Conservation (phyloP, 768 basidiomycete genomes). For the Heimioporus sp. region DNA sequence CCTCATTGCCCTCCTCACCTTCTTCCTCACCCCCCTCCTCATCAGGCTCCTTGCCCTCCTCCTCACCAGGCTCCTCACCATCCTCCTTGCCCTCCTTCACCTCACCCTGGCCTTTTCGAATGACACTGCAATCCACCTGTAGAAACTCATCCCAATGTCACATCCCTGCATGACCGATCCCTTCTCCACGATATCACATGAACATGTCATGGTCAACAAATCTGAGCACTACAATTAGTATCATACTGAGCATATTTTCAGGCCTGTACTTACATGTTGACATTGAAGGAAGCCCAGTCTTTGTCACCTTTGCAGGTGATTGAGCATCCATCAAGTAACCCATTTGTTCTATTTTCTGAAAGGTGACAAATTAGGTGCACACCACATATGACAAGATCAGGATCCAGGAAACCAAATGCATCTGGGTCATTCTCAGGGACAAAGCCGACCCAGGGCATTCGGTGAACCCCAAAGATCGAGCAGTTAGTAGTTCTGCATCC, state of each 20-base stretch:
- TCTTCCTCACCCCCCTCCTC: too few species aligned
- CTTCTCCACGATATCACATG: constrained; percentile 27
- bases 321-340: neutral
- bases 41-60: too few species aligned
- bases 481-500: too few species aligned
- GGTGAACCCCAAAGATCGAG: too few species aligned
- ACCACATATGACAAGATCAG: neutral
- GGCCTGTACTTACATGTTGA: constrained; percentile 32
- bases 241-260: constrained; percentile 21
- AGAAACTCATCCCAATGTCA: constrained; percentile 3
- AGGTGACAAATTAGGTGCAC: neutral
- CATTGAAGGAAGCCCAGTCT: constrained; percentile 17
- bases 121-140: too few species aligned
- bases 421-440: neutral
- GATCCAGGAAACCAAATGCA: neutral
- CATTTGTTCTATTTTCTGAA: neutral
- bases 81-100: too few species aligned
- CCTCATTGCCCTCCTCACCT: too few species aligned
- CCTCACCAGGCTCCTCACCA: too few species aligned
- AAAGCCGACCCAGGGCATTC: too few species aligned
- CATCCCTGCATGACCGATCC: constrained; percentile 28
- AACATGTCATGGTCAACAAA: constrained; percentile 5
- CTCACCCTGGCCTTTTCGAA: too few species aligned
- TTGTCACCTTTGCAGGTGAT: constrained; percentile 24
- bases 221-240: neutral